Conservation (phyloP, 148 eudicot species). For the Rheum nobile region DNA sequence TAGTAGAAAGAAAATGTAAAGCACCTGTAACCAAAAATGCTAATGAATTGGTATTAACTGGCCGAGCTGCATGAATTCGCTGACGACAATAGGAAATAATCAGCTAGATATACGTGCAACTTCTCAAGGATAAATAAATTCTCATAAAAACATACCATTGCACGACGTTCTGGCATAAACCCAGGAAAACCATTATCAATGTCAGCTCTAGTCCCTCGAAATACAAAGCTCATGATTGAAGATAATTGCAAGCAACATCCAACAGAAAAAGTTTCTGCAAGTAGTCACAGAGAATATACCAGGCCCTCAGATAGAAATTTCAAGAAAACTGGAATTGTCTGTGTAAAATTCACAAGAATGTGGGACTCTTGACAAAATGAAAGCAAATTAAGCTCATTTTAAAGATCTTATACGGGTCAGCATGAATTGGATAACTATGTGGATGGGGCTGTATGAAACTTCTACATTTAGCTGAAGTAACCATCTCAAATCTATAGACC, state of each 20-base stretch:
- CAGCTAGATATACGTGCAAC: not conserved
- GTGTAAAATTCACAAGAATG: not conserved
- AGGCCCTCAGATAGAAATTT: not conserved
- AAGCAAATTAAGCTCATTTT: not conserved
- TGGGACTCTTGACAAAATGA: not conserved
- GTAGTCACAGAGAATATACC: not conserved
- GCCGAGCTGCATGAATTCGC: constrained; percentile 80
- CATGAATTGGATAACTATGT: not conserved
- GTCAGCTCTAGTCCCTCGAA: constrained; percentile 78
- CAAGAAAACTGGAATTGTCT: not conserved
- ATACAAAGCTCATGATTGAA: constrained; percentile 79
- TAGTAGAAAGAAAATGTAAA: not conserved
- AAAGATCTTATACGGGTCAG: not conserved
- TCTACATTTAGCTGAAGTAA: not conserved
- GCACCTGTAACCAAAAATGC: constrained; percentile 92
- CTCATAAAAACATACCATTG: constrained; percentile 38
- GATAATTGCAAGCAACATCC: not conserved
- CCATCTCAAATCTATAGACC: not conserved
- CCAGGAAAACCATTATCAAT: constrained; percentile 77
- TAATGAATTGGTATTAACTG: constrained; percentile 77
- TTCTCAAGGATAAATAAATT: not conserved
- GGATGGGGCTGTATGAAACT: not conserved
- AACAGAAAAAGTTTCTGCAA: constrained; percentile 1
- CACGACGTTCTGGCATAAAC: constrained; percentile 66
- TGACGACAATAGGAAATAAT: constrained; percentile 22